Evolutionary conservation across 2,329 filamentous ascomycete species (phyloP), one percentile per base, ranked within the genome.

Genomic region (Hyphodiscus sp.): DNA sequence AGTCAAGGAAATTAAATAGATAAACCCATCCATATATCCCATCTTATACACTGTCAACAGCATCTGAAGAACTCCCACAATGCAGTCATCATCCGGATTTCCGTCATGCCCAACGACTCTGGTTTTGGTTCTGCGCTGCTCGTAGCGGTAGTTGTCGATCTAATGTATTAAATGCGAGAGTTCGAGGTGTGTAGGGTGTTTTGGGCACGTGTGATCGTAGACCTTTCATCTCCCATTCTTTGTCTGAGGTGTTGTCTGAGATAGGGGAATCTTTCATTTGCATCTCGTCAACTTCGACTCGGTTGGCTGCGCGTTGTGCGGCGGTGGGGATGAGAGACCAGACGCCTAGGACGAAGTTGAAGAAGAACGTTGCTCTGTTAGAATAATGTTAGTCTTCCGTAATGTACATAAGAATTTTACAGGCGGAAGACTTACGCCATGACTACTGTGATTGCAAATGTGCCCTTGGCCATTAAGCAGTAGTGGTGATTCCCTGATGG

Each of bases 391-490:
- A 49, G 41, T 52, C 42, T 49, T 48, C 49, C 16, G 33, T 52
- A 51, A 54, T 50, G 2, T 41, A 13, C 18, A n/a, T 44, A 52
- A 42, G 52, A 20, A 20, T 8, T 26, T 47, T 19, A 29, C 44
- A 44, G 29, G 38, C 11, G 48, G 54, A 19, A 47, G 16, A 78
- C 83, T 73, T 76, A 88, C 85, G 88, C 73, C 80, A 89, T 83
- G 59, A 84, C 74, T 15, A 84, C 69, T 0, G 82, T 83, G 19
- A 81, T 74, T 15, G 79, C 85, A 62, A 89, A 86, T 15, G 77
- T 75, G 50, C 76, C 80, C 67, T 89, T 86, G 7, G 87, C 86
- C 67, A 87, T 77, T 64, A 76, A 70, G 68, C 88, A 92, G 62
- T 80, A 82, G 51, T 76, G 71, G 47, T 79, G 74, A 26, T 79